Evolutionary conservation across 176 grass and related monocot genomes (phyloP).

Genomic region (Carex scoparia): DNA sequence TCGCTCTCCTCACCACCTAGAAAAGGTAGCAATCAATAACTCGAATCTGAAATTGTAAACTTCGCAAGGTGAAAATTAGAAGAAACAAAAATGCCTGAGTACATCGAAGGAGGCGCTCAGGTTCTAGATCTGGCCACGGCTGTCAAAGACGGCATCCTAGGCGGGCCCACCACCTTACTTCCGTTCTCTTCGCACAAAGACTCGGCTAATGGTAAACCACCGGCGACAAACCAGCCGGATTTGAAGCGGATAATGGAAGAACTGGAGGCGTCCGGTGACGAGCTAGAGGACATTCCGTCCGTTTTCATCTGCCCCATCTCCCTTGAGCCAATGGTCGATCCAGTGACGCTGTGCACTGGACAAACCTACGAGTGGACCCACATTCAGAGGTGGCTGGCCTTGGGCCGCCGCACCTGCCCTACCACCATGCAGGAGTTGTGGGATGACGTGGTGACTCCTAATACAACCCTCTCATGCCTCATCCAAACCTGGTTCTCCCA

Average conservation of each 20-base stretch:
- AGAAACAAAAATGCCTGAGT: constrained; percentile 69
- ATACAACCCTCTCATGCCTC: constrained; percentile 79
- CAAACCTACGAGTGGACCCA: constrained; percentile 94
- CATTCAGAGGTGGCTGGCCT: constrained; percentile 73
- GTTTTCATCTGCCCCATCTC: constrained; percentile 99
- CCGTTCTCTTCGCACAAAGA: constrained; percentile 17
- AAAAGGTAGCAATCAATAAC: not conserved
- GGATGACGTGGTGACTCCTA: constrained; percentile 81
- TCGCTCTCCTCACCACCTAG: not conserved
- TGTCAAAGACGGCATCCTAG: constrained; percentile 88
- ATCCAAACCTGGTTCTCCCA: constrained; percentile 95
- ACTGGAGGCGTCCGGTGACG: constrained; percentile 63
- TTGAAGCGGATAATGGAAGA: constrained; percentile 89
- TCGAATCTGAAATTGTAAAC: not conserved
- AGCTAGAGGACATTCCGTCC: constrained; percentile 56
- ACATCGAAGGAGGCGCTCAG: constrained; percentile 78
- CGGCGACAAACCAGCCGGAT: constrained; percentile 51
- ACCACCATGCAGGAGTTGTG: constrained; percentile 99
- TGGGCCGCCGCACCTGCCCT: constrained; percentile 90
- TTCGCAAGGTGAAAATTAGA: not conserved
- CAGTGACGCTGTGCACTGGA: constrained; percentile 93
- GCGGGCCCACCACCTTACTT: constrained; percentile 8
- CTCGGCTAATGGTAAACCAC: constrained; percentile 22
- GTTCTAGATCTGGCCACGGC: constrained; percentile 94
- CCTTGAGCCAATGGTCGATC: constrained; percentile 97